Evolutionary conservation across 139 green algal genomes (phyloP).

Genomic region (Chlamydomonas applanata): DNA sequence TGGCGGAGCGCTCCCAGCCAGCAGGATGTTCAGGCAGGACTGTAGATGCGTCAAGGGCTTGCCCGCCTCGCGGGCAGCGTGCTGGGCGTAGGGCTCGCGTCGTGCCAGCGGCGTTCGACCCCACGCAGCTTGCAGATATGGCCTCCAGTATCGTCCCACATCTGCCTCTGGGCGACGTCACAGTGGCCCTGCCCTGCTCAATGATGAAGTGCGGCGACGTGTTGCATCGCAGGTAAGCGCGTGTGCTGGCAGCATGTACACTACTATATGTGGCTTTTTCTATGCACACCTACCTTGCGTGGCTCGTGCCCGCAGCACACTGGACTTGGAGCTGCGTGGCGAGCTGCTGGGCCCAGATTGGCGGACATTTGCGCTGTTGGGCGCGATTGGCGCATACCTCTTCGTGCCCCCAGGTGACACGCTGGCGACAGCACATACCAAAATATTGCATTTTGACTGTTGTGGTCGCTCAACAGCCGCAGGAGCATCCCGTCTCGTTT

Average conservation of each 20-base stretch:
- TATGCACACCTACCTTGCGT: neutral
- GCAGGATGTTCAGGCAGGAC: too few relatives aligned
- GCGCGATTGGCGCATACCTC: constrained; percentile 56
- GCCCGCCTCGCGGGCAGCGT: too few relatives aligned
- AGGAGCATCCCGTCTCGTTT: too few relatives aligned
- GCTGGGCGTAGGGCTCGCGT: too few relatives aligned
- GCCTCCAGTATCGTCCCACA: constrained; percentile 21
- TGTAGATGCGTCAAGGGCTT: too few relatives aligned
- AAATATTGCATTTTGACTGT: neutral
- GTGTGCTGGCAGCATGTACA: constrained; percentile 2
- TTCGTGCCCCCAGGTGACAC: constrained; percentile 59
- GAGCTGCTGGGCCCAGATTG: constrained; percentile 70
- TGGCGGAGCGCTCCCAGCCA: too few relatives aligned
- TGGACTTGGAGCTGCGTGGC: constrained; percentile 80
- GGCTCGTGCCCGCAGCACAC: constrained; percentile 61
- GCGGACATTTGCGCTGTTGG: constrained; percentile 52
- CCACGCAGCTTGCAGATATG: neutral
- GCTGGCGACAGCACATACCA: neutral
- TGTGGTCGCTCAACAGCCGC: too few relatives aligned
- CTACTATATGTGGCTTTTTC: neutral
- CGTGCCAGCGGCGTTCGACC: too few relatives aligned
- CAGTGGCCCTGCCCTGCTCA: constrained; percentile 76
- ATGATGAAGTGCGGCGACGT: constrained; percentile 88
- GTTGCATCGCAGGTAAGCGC: constrained; percentile 73
- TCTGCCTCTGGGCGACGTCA: constrained; percentile 72